phyloP scores from a whole-genome alignment of 495 filamentous ascomycete species.

The Pseudevernia furfuracea region DNA sequence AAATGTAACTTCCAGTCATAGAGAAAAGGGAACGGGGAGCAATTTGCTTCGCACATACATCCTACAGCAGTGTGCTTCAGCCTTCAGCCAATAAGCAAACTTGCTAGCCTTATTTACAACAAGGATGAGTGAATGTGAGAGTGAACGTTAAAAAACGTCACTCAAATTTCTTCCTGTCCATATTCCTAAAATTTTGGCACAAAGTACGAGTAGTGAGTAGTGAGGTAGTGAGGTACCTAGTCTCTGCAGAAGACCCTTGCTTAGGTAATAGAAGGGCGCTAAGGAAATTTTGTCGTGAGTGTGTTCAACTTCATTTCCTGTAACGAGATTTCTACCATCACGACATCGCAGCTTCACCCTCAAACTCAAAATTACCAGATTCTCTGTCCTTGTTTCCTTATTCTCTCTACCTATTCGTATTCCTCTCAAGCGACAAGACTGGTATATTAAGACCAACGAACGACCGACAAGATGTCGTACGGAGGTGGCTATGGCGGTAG shows the following conservation, averaged over 20 bases:
- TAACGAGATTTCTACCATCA: background rate
- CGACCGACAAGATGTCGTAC: slow-evolving; percentile 54
- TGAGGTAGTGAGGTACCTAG: too few relatives aligned
- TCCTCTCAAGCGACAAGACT: background rate
- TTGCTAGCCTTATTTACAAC: too few relatives aligned
- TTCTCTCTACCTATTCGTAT: background rate
- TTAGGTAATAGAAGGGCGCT: slow-evolving; percentile 5
- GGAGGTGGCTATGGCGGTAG: slow-evolving; percentile 54
- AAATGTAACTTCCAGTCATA: too few relatives aligned
- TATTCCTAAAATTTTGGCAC: background rate
- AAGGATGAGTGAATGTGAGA: too few relatives aligned
- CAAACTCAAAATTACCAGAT: background rate
- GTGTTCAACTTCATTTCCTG: slow-evolving; percentile 9
- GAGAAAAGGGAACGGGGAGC: too few relatives aligned
- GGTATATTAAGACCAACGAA: background rate
- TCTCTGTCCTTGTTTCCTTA: background rate
- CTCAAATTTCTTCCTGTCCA: too few relatives aligned
- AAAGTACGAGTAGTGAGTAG: too few relatives aligned
- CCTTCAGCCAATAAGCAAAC: too few relatives aligned
- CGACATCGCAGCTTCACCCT: background rate
- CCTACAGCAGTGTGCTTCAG: too few relatives aligned
- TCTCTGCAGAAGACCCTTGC: background rate
- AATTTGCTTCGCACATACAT: too few relatives aligned
- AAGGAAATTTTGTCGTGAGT: slow-evolving; percentile 17
- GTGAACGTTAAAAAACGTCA: too few relatives aligned